Evolutionary conservation across 1,284 basidiomycete species (phyloP), one percentile per base, ranked within the genome.

Genomic region (Ustilago xerochloae): DNA sequence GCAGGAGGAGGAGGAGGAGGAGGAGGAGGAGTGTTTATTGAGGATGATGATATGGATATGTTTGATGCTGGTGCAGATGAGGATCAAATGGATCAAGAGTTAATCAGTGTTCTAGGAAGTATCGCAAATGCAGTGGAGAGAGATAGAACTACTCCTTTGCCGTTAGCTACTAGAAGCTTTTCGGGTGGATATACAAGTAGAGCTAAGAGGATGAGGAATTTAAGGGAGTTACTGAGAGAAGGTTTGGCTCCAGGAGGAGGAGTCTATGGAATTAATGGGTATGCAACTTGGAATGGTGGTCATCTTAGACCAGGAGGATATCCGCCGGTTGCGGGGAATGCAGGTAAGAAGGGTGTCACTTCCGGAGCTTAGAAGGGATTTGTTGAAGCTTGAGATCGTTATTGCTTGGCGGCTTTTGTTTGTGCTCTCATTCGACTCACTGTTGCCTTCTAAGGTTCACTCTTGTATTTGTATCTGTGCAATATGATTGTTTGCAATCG

Each of bases 41-140:
- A 79, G 47, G 69, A 72, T 35, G 72, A 77, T 29, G 74, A 81
- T 32, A 64, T 67, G 64, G 78, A 81, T 57, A 79, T 83, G 79
- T 79, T 70, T 30, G 58, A 65, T 33, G 58, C 62, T 12, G 68
- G 74, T 26, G 77, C 78, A 6, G 66, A 75, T 30, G 77, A 80
- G 43, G 69, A 74, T 52, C 79, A 81, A 48, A 75, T 83, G 58
- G 80, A 83, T 38, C 53, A 63, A 20, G 80, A 82, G 52, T 36
- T 82, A 24, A 39, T 58, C 10, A 49, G 61, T 0, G 54, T 75
- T 8, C 49, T 82, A 5, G 67, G 69, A 0, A 67, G 80, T 13
- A 77, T 84, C 13, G 75, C 76, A 6, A 16, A 47, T 26, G 70
- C 78, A 15, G 73, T 73, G 0, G 30, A 58, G 6, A 65, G 61